Base-by-base conservation (phyloP, 2,329 filamentous ascomycete species). In the Daldinia eschscholtzii region DNA sequence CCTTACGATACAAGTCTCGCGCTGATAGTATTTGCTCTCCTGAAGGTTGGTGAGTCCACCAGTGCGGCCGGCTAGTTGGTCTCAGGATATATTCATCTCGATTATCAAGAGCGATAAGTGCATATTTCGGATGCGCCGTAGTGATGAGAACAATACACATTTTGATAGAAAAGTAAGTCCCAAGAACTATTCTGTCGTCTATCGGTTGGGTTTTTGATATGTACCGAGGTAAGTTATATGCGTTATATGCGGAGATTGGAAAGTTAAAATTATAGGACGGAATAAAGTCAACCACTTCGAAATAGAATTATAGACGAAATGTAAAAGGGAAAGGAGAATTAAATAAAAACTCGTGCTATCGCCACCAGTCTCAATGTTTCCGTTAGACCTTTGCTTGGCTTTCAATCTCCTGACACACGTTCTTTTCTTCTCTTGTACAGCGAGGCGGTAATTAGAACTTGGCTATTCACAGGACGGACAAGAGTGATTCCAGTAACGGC, bases 81-180 rank as follows among this genome's bases (percentile, higher is more conserved):
- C 89, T 84, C 13, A 90, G 83, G 70, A 91, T 87, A 80, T 87
- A 91, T 78, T 91, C 92, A 82, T 95, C 92, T 74, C 92, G 88
- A 79, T 95, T 95, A 81, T 94, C 89, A 77, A 94, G 83, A 67
- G 93, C 81, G 74, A 95, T 91, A 67, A 94, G 84, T 28, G 91
- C 86, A 80, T 94, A 94, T 72, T 87, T 83, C 9, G 92, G 92
- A 77, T 94, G 92, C 52, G 90, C 86, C 18, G 92, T 94, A 28
- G 92, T 93, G 65, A 93, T 83, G 52, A 94, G 83, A 56, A 89
- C 90, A 81, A 94, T 94, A 78, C 92, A 94, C 92, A 94, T 94
- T 64, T 57, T 79, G 70, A 42, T 53, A 18, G 10, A 30, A 41
- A 39, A 13, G 7, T 37, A 39, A 26, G 30, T 30, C 10, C n/a